Evolutionary conservation across 176 grass and related monocot species (phyloP), one percentile per base, ranked within the genome.

Genomic region (Tillandsia leiboldiana): DNA sequence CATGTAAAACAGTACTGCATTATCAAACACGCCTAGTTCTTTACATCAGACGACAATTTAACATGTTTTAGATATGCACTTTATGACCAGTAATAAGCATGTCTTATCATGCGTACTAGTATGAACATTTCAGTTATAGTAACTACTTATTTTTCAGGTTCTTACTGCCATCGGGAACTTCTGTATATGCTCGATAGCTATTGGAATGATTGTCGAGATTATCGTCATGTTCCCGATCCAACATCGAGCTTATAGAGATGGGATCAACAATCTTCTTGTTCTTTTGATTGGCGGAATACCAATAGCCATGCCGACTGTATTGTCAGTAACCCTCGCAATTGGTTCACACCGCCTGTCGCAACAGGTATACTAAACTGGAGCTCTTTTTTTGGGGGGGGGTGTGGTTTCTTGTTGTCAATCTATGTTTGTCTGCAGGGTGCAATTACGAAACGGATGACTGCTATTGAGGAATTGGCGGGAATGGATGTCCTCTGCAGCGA

Each of bases 401-500:
- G 20, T 20, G 20, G 20, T 20, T 20, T 78, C n/a, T 9, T 66
- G 8, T 50, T 18, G 5, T 14, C 27, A 80, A 15, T 0, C 56
- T 68, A 72, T 49, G 62, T 74, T 71, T 63, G 0, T 70, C 69
- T 81, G 26, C 64, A 96, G 91, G 91, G 91, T 57, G 91, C 91
- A 20, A 96, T 96, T 77, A 91, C 91, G 67, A 96, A 88, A 68
- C 78, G 87, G 69, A 96, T 96, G 91, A 91, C 91, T 15, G 82
- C 91, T 3, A 91, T 96, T 10, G 91, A 96, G 72, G 87, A 96
- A 71, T 81, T 96, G 75, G 87, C 91, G 42, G 91, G 87, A 24
- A 96, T 88, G 91, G 91, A 96, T 91, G 91, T 96, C 26, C 80
- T 91, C 9, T 96, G 91, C 74, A 82, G 85, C 77, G 91, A 96